phyloP scores from a whole-genome alignment of 2,329 filamentous ascomycete species.

The Monilinia vaccinii-corymbosi region DNA sequence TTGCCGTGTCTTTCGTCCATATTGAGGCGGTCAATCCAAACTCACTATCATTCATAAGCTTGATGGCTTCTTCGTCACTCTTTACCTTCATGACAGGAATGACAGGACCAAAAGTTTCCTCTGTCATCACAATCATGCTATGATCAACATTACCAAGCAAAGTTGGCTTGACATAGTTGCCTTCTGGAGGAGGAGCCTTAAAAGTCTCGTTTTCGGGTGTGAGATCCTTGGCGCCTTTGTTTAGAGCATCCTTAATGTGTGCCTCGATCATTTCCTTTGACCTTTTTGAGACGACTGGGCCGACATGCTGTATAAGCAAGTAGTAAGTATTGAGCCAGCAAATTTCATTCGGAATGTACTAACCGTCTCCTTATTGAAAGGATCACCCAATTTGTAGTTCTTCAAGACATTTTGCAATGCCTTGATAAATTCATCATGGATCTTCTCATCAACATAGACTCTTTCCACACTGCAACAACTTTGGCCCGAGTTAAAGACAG shows the following conservation, averaged over 20 bases:
- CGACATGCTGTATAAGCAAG: slow-evolving; percentile 46
- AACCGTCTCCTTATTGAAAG: slow-evolving; percentile 60
- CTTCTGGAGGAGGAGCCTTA: slow-evolving; percentile 58
- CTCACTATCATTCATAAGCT: slow-evolving; percentile 88
- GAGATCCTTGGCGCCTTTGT: slow-evolving; percentile 73
- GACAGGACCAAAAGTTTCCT: slow-evolving; percentile 91
- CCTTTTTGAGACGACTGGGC: slow-evolving; percentile 77
- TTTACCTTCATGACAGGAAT: slow-evolving; percentile 85
- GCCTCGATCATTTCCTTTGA: slow-evolving; percentile 67
- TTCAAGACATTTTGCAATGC: slow-evolving; percentile 72
- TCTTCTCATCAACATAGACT: slow-evolving; percentile 77
- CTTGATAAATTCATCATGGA: slow-evolving; percentile 75
- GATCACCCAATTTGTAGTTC: slow-evolving; percentile 82
- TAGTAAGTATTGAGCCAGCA: slow-evolving; percentile 4
- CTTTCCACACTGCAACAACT: slow-evolving; percentile 91
- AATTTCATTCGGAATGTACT: background rate
- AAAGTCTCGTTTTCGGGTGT: slow-evolving; percentile 80
- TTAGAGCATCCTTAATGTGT: slow-evolving; percentile 74
- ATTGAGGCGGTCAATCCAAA: slow-evolving; percentile 94
- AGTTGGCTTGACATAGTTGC: slow-evolving; percentile 84
- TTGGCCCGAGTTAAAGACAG: slow-evolving; percentile 98
- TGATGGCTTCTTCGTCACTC: slow-evolving; percentile 69
- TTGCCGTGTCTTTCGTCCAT: slow-evolving; percentile 81
- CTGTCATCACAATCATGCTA: slow-evolving; percentile 78
- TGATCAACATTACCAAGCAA: slow-evolving; percentile 73